Base-by-base conservation (phyloP, 2,329 filamentous ascomycete genomes). In the Colletotrichum australisinense region DNA sequence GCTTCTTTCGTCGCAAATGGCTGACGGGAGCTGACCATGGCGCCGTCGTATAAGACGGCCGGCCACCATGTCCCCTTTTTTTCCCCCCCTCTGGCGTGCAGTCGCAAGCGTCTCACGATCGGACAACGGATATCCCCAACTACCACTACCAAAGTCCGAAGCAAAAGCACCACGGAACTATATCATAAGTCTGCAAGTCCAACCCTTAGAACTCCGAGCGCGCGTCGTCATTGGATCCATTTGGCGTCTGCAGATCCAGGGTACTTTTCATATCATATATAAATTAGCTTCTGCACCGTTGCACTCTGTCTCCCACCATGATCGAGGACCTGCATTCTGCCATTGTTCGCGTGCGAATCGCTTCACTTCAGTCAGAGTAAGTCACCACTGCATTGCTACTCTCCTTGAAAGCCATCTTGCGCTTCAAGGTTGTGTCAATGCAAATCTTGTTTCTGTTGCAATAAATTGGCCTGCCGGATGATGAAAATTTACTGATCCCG, bases 301-400 rank as follows among this genome's bases (percentile, higher is more conserved):
- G n/a, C 3, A 52, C 67, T 63, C 58, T 49, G 16, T 49, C 30
- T 63, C 65, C 52, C 76, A 78, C 72, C 58, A 84, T 83, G 80
- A 80, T 83, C 52, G 80, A 84, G 55, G 83, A 86, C 59, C 78
- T 88, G 53, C 83, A 85, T 74, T 77, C 80, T 46, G 80, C 84
- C 49, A 77, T 88, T 46, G 81, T 84, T 69, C 84, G 85, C 64
- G 81, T 88, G 73, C 85, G 86, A 74, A 84, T 89, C 73, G 86
- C 85, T 32, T 82, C 87, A 32, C 78, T 88, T 46, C 84, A 86
- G 78, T 84, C 83, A 57, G 80, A 86, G 86, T 88, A 80, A 76
- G 86, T 83, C 14, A n/a, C 22, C 11, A n/a, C 26, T 53, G 12
- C 24, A 12, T 53, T 52, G 16, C 6, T 22, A 49, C 35, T n/a